A percentile compares a stretch with the other conserved stretches of the same genome.
Conservation (phyloP, 805 yeast genomes). For the Torulaspora quercuum region DNA sequence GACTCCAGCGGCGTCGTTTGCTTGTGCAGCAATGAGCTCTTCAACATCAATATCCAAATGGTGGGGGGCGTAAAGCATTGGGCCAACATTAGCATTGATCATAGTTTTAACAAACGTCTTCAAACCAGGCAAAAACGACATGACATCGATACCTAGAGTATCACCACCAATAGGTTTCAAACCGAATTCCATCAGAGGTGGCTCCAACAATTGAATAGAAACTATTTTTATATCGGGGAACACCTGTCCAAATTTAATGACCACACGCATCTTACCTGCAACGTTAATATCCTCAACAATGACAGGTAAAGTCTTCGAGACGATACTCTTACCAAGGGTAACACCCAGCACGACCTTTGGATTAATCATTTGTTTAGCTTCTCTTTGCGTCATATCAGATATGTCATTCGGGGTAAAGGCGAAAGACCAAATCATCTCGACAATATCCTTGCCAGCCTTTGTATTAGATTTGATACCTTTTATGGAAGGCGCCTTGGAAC, state of each 20-base stretch:
- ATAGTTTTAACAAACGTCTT: slow-evolving; percentile 65
- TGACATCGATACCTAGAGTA: slow-evolving; percentile 78
- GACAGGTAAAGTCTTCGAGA: slow-evolving; percentile 72
- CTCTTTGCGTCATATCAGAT: slow-evolving; percentile 77
- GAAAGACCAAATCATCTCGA: slow-evolving; percentile 83
- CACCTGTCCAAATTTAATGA: slow-evolving; percentile 54
- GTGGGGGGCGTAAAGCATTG: slow-evolving; percentile 80
- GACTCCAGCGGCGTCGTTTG: slow-evolving; percentile 68
- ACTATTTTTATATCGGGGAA: slow-evolving; percentile 79
- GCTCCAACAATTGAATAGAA: slow-evolving; percentile 68
- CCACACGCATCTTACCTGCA: slow-evolving; percentile 64
- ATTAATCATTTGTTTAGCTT: slow-evolving; percentile 63
- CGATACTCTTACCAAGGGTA: slow-evolving; percentile 74
- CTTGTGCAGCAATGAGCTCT: slow-evolving; percentile 59
- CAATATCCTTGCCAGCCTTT: slow-evolving; percentile 58
- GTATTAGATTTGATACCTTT: slow-evolving; percentile 71
- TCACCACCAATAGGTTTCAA: slow-evolving; percentile 88
- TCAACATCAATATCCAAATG: slow-evolving; percentile 72
- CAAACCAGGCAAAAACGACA: slow-evolving; percentile 81
- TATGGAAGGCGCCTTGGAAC: slow-evolving; percentile 75
- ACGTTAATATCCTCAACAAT: slow-evolving; percentile 78
- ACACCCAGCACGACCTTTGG: slow-evolving; percentile 82
- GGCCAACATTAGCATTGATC: slow-evolving; percentile 67
- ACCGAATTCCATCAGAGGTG: slow-evolving; percentile 74
- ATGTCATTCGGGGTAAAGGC: slow-evolving; percentile 79